Conservation (phyloP, 2,329 filamentous ascomycete species). For the Sclerotiophoma versabilis region DNA sequence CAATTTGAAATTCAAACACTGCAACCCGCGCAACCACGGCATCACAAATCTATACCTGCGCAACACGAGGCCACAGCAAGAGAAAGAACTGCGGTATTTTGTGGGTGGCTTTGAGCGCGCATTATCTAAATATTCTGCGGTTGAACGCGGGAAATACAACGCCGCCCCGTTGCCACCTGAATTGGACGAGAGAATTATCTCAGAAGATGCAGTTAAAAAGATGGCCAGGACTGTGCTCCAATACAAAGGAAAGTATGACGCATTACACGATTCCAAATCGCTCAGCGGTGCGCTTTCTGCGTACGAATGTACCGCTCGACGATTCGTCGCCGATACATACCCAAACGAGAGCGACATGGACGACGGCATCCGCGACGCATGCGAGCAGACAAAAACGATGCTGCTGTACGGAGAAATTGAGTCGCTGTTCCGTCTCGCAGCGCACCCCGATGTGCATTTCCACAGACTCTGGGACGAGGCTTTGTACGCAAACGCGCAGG, state of each 20-base stretch:
- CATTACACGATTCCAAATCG: too few relatives aligned
- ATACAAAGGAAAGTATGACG: neutral
- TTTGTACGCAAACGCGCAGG: neutral
- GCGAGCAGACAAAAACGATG: neutral
- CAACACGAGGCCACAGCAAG: neutral
- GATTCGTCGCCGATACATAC: neutral
- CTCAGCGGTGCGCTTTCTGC: neutral
- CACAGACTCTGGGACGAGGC: neutral
- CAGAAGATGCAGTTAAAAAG: neutral
- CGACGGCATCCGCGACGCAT: neutral
- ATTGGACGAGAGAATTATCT: neutral
- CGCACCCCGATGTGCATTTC: neutral
- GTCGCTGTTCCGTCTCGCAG: neutral
- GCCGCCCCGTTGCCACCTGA: neutral
- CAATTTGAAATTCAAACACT: neutral
- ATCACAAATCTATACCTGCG: constrained; percentile 2
- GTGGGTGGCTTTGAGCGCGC: neutral
- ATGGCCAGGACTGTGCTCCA: neutral
- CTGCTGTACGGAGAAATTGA: constrained; percentile 1
- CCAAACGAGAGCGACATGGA: neutral
- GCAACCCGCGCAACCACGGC: neutral
- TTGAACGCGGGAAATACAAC: neutral
- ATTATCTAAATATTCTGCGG: neutral
- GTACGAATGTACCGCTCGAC: neutral
- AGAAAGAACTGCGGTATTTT: neutral